Conservation (phyloP, 1,284 basidiomycete species). For the Sanghuangporus baumii region DNA sequence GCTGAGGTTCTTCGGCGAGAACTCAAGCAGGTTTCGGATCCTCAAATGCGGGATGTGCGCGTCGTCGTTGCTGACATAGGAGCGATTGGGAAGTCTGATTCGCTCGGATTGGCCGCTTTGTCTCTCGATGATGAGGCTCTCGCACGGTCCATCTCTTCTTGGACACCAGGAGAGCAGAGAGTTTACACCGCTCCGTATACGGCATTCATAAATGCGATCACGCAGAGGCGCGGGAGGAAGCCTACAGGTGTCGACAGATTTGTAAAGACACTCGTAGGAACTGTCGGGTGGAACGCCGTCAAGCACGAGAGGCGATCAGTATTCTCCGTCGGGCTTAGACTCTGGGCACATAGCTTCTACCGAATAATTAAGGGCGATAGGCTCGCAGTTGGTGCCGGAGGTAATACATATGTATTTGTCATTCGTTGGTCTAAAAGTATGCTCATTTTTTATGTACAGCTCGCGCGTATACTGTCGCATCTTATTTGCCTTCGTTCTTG, state of each 20-base stretch:
- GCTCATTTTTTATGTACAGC: neutral
- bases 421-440: neutral
- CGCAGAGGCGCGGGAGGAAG: conserved; percentile 37
- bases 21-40: conserved; percentile 40
- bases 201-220: conserved; percentile 51
- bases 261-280: conserved; percentile 46
- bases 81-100: conserved; percentile 36
- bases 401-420: conserved; percentile 33
- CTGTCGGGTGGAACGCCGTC: conserved; percentile 48
- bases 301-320: conserved; percentile 31
- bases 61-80: conserved; percentile 67
- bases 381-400: conserved; percentile 68
- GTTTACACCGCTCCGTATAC: conserved; percentile 50
- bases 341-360: conserved; percentile 34
- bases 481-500: conserved; percentile 59
- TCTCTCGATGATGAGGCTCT: conserved; percentile 31
- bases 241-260: conserved; percentile 53
- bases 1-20: conserved; percentile 69
- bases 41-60: conserved; percentile 56
- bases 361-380: conserved; percentile 57
- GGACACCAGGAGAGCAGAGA: conserved; percentile 65
- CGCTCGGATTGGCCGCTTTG: conserved; percentile 23
- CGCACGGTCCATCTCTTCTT: conserved; percentile 48
- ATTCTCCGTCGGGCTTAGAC: conserved; percentile 37
- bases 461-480: conserved; percentile 40